Conservation (phyloP, 2,329 filamentous ascomycete genomes). For the Colletotrichum sp. region DNA sequence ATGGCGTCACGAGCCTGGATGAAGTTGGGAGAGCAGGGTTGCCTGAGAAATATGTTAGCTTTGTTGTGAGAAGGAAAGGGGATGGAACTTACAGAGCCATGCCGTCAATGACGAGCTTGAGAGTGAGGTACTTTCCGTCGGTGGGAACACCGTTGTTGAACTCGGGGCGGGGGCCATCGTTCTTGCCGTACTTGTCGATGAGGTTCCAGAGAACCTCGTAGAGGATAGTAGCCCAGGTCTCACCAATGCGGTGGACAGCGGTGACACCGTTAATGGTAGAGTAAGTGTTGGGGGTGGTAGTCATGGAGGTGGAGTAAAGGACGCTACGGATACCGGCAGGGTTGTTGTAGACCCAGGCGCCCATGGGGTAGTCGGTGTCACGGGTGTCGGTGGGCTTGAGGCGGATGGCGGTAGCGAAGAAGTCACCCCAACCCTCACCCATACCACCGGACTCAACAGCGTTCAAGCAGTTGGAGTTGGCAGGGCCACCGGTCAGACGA, state of each 20-base stretch:
- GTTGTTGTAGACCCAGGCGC: slow-evolving; percentile 52
- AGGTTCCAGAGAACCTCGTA: slow-evolving; percentile 65
- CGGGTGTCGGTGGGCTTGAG: slow-evolving; percentile 51
- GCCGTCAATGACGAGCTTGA: slow-evolving; percentile 58
- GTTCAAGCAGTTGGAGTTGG: slow-evolving; percentile 53
- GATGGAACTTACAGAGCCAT: slow-evolving; percentile 46
- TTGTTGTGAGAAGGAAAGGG: neutral
- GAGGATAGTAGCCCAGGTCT: slow-evolving; percentile 55
- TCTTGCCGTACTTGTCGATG: slow-evolving; percentile 61
- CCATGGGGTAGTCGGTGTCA: slow-evolving; percentile 51
- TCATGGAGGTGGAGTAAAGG: slow-evolving; percentile 55
- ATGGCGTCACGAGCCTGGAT: slow-evolving; percentile 59
- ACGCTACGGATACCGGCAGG: slow-evolving; percentile 51
- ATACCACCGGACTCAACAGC: slow-evolving; percentile 57
- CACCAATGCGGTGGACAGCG: slow-evolving; percentile 53
- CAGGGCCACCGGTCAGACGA: slow-evolving; percentile 63
- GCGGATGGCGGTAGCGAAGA: slow-evolving; percentile 56
- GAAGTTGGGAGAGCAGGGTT: slow-evolving; percentile 62
- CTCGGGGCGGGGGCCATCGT: slow-evolving; percentile 41
- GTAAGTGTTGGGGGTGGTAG: slow-evolving; percentile 57
- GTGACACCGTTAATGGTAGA: slow-evolving; percentile 40
- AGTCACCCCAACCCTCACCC: slow-evolving; percentile 65
- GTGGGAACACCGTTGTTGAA: slow-evolving; percentile 52
- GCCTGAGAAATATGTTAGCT: slow-evolving; percentile 27
- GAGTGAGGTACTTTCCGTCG: slow-evolving; percentile 55